Conservation (phyloP, 768 basidiomycete genomes). For the Coprinopsis sp. region DNA sequence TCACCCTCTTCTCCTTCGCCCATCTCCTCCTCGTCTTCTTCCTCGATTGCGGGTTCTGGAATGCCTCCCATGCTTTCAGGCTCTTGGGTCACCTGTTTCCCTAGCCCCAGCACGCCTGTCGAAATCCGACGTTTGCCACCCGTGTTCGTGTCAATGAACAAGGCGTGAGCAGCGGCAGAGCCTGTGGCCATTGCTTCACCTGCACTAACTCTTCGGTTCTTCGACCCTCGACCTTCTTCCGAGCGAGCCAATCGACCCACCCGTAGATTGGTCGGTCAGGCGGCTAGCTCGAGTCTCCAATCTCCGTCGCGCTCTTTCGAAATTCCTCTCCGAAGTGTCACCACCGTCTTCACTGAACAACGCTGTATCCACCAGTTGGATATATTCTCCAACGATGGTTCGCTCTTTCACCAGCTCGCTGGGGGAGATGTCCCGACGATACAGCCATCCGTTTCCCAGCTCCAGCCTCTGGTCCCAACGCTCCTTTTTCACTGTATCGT, state of each 20-base stretch:
- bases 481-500: conserved; percentile 45
- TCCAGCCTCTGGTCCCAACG: conserved; percentile 81
- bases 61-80: conserved; percentile 50
- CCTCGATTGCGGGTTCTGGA: conserved; percentile 31
- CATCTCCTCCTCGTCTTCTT: conserved; percentile 33
- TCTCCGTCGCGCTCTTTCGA: conserved; percentile 44
- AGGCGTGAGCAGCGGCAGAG: conserved; percentile 15
- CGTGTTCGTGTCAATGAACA: conserved; percentile 6
- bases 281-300: conserved; percentile 32
- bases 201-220: conserved; percentile 46
- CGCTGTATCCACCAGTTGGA: conserved; percentile 77
- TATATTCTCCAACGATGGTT: conserved; percentile 51
- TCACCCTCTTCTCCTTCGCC: conserved; percentile 38
- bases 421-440: conserved; percentile 58
- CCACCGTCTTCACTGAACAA: conserved; percentile 59
- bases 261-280: conserved; percentile 3
- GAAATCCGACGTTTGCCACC: conserved; percentile 51
- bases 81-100: conserved; percentile 45
- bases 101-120: conserved; percentile 49
- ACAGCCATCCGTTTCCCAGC: conserved; percentile 79
- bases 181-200: conserved; percentile 29
- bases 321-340: conserved; percentile 41
- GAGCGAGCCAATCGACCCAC: background rate
- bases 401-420: conserved; percentile 54
- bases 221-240: conserved; percentile 30